Evolutionary conservation across 805 yeast species (phyloP), one percentile per base, ranked within the genome.

Genomic region (Vanderwaltozyma yarrowii): DNA sequence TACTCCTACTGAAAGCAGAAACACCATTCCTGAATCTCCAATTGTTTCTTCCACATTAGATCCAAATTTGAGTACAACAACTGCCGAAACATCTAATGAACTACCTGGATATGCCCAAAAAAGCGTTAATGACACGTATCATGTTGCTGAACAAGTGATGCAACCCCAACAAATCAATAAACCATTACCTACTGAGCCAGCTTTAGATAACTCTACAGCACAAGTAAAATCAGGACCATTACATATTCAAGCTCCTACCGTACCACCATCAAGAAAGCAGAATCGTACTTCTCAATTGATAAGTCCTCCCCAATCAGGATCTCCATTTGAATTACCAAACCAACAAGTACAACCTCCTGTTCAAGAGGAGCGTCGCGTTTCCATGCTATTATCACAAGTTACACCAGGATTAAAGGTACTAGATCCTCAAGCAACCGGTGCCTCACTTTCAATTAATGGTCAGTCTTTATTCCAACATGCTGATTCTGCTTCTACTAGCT

Each of bases 211-310:
- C 4, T 4, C 4, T 24, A 19, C 32, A 15, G 24, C 26, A 8
- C 21, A 20, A 18, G 12, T 13, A 5, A 25, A 27, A 12, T 4
- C 35, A 13, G 45, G 41, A 17, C 54, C 46, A 25, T 46, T 54
- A 6, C 58, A 53, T 34, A 58, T 58, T 28, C 62, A 62, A 30
- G 69, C 74, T 3, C 79, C 80, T 5, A 69, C 71, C 4, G 73
- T 76, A 27, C 80, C 79, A 15, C 79, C 78, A 28, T 63, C 78
- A 2, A 67, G 80, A 54, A 74, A 72, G 17, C 38, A 36, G 25
- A 25, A 16, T 20, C 35, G 35, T 30, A 21, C 19, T 30, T 30
- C 41, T 13, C 31, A 23, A 19, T 16, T 34, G 1, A 14, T 29
- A 11, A 31, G 19, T 12, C n/a, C 12, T 30, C 45, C 28, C 28